Evolutionary conservation across 2,329 filamentous ascomycete species (phyloP).

Genomic region (Ophiostoma perfectum): DNA sequence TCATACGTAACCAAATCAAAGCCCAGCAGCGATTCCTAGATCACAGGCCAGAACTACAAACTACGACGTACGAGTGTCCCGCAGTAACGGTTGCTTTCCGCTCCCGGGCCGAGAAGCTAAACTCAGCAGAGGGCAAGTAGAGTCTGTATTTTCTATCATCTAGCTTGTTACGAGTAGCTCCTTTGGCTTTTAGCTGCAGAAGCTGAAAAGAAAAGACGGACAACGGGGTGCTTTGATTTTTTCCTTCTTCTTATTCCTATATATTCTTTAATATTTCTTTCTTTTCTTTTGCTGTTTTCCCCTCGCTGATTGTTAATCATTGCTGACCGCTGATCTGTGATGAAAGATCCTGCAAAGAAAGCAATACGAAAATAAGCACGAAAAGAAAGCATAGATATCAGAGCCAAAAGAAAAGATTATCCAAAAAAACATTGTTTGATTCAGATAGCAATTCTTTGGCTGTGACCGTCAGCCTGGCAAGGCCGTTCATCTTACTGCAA

Average conservation of each 20-base stretch:
- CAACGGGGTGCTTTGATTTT: not conserved
- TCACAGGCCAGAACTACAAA: too few relatives aligned
- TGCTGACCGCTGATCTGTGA: not conserved
- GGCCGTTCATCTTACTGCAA: not conserved
- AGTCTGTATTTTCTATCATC: not conserved
- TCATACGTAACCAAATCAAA: too few relatives aligned
- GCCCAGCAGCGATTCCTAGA: too few relatives aligned
- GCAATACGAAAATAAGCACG: not conserved
- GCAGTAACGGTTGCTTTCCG: slow-evolving; percentile 5
- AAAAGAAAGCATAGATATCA: not conserved
- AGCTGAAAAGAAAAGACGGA: not conserved
- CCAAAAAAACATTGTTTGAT: not conserved
- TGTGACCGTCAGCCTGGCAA: not conserved
- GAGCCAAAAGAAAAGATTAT: not conserved
- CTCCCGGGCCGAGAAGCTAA: not conserved
- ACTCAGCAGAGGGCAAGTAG: not conserved
- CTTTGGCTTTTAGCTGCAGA: not conserved
- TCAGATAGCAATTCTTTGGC: too few relatives aligned
- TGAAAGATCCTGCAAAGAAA: slow-evolving; percentile 2
- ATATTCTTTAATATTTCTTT: too few relatives aligned
- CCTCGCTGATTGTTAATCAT: not conserved
- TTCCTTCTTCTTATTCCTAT: not conserved
- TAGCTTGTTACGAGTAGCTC: not conserved
- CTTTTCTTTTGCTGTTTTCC: not conserved
- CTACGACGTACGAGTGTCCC: not conserved